Evolutionary conservation across 2,329 filamentous ascomycete species (phyloP), one percentile per base, ranked within the genome.

Genomic region (Penicillium sp.): DNA sequence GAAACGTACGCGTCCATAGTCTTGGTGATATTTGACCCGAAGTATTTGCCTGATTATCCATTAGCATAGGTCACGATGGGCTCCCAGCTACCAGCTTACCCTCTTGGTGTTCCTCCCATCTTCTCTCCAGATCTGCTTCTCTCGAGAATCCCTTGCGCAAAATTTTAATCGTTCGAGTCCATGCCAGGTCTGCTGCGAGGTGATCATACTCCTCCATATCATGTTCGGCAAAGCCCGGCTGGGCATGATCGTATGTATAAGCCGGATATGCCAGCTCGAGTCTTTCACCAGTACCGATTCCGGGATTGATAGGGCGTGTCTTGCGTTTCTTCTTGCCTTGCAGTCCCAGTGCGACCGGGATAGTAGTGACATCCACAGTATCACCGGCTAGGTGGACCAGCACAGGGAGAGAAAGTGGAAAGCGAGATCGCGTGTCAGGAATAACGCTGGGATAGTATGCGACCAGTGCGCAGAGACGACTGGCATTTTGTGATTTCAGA

Each of bases 201-300:
- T 83, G 80, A 65, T 92, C 84, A 68, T 87, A 92, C 66, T 89
- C 86, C 2, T 90, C 87, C 35, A 91, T 74, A 59, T 91, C 86
- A 22, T 84, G 82, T 75, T 93, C 90, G 0, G 90, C 90, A 65
- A 93, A 93, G 0, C 91, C 91, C 0, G 86, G 78, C 55, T 86
- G 78, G 0, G 77, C 85, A 62, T 82, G 80, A 12, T 83, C 80
- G 66, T 89, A 89, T 0, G 82, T 82, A 70, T 83, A 88, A 4
- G 73, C 72, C 7, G 70, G 72, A 58, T 76, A 75, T 3, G 71
- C 73, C 30, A 76, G 65, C 7, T 74, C 63, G 37, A 77, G 59
- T 5, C 74, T 73, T 61, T 76, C 84, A 72, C 81, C 85, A 10
- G 80, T 79, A 10, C 84, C 84, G 2, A 83, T 79, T 0, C 84